These are phyloP conservation scores for Schizophyllum commune DNA, from an alignment of 1,284 basidiomycete genomes.

Conservation along the genomic window DNA sequence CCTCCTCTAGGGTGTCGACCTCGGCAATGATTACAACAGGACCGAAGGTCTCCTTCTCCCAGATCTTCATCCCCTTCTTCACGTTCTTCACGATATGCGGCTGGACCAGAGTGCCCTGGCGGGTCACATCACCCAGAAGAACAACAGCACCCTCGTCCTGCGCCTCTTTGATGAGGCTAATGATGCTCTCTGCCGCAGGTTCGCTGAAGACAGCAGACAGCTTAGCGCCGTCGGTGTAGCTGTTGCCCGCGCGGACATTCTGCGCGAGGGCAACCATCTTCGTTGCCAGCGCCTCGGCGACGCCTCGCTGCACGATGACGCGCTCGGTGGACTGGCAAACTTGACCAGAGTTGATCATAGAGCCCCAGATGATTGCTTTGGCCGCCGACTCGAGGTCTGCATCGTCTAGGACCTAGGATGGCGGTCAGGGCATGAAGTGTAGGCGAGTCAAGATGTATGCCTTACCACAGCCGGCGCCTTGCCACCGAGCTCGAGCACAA, in stretches of 20 bases:
- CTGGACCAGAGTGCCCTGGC: constrained; percentile 38
- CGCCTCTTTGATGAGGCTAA: constrained; percentile 44
- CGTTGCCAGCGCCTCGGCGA: constrained; percentile 28
- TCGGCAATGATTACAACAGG: constrained; percentile 44
- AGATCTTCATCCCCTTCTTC: constrained; percentile 41
- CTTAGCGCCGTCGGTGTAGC: constrained; percentile 15
- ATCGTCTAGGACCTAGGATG: constrained; percentile 44
- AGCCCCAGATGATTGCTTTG: constrained; percentile 46
- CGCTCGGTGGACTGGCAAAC: constrained; percentile 70
- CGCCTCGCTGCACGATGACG: constrained; percentile 46
- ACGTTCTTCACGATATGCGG: constrained; percentile 47
- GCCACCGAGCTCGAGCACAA: constrained; percentile 67
- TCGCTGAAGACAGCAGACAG: constrained; percentile 42
- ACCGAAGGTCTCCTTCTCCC: constrained; percentile 53
- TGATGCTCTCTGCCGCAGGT: constrained; percentile 40
- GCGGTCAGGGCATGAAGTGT: background rate
- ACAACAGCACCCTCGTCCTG: constrained; percentile 43
- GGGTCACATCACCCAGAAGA: constrained; percentile 36
- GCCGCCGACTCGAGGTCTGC: constrained; percentile 58
- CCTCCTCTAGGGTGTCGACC: constrained; percentile 44
- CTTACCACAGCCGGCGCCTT: constrained; percentile 65
- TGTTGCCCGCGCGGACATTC: constrained; percentile 30
- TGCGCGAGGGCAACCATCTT: constrained; percentile 24
- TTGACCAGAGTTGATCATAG: constrained; percentile 52
- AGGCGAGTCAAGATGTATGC: background rate